Percentiles rank a stretch among this genome's conserved stretches.
Conservation (phyloP, 371 early-diverging fungal species). For the Mucor mucedo region DNA sequence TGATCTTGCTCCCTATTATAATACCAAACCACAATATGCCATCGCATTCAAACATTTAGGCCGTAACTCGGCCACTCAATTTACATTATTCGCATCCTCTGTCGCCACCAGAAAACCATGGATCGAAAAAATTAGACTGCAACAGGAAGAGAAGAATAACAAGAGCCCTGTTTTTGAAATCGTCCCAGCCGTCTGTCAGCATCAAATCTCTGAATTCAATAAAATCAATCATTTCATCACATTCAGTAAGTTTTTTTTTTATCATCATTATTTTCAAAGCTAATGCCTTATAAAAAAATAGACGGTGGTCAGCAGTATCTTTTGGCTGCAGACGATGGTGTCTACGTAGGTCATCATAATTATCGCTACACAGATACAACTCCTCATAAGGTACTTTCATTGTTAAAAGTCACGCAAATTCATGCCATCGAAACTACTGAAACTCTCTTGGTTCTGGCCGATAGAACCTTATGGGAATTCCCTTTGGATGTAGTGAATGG, state of each 20-base stretch:
- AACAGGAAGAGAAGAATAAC: conserved; percentile 61
- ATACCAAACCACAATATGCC: conserved; percentile 43
- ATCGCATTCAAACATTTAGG: conserved; percentile 79
- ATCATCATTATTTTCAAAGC: background rate
- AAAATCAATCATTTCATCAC: conserved; percentile 46
- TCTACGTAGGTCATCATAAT: conserved; percentile 47
- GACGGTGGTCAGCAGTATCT: conserved; percentile 49
- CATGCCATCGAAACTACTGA: conserved; percentile 46
- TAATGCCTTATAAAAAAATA: conserved; percentile 5
- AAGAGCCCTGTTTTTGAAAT: conserved; percentile 68
- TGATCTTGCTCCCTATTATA: conserved; percentile 19
- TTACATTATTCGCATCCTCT: conserved; percentile 77
- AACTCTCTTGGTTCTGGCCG: conserved; percentile 44
- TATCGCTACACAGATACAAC: conserved; percentile 12
- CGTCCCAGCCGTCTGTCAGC: conserved; percentile 32
- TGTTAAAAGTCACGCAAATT: conserved; percentile 41
- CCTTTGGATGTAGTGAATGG: conserved; percentile 40
- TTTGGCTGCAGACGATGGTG: conserved; percentile 47
- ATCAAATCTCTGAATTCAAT: conserved; percentile 25
- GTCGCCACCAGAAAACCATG: conserved; percentile 80
- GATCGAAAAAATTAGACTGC: conserved; percentile 80
- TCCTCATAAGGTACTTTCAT: conserved; percentile 39
- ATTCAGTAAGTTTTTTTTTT: conserved; percentile 39
- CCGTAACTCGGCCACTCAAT: conserved; percentile 56
- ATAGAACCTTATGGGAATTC: conserved; percentile 46